phyloP scores from a whole-genome alignment of 495 filamentous ascomycete genomes.

The Penicillium flavigenum region DNA sequence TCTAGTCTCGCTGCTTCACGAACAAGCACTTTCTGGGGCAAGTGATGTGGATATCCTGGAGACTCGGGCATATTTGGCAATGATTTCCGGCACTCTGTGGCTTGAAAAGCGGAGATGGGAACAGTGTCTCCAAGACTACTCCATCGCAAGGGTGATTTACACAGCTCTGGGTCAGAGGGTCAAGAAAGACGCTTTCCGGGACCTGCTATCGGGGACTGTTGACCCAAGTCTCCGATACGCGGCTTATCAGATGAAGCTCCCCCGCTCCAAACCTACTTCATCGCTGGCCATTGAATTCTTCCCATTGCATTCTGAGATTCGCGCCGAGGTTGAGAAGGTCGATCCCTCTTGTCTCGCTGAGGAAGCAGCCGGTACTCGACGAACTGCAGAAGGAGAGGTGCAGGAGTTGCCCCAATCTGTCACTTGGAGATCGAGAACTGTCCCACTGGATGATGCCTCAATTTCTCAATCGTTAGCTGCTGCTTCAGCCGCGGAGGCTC shows the following conservation, averaged over 20 bases:
- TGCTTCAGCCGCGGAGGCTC: conserved; percentile 52
- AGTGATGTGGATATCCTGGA: conserved; percentile 74
- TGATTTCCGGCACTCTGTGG: conserved; percentile 68
- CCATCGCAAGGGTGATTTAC: conserved; percentile 80
- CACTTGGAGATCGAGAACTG: conserved; percentile 84
- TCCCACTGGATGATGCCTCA: conserved; percentile 88
- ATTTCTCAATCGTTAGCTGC: conserved; percentile 73
- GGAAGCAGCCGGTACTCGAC: conserved; percentile 57
- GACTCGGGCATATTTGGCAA: conserved; percentile 76
- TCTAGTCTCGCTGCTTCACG: conserved; percentile 63
- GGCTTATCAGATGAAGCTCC: conserved; percentile 84
- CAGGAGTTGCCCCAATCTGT: conserved; percentile 72
- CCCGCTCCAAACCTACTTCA: conserved; percentile 76
- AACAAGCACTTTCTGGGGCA: conserved; percentile 59
- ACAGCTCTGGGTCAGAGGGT: conserved; percentile 62
- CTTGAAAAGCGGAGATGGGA: conserved; percentile 91
- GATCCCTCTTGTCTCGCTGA: conserved; percentile 67
- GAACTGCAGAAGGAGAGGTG: conserved; percentile 46
- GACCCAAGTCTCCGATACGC: conserved; percentile 94
- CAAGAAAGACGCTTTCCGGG: conserved; percentile 74
- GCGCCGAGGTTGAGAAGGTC: conserved; percentile 66
- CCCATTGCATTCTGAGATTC: conserved; percentile 60
- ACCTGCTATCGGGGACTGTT: conserved; percentile 78
- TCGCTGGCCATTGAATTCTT: conserved; percentile 75
- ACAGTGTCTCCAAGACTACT: conserved; percentile 69